Conservation (phyloP, 2,329 filamentous ascomycete genomes). For the Neonectria ditissima region DNA sequence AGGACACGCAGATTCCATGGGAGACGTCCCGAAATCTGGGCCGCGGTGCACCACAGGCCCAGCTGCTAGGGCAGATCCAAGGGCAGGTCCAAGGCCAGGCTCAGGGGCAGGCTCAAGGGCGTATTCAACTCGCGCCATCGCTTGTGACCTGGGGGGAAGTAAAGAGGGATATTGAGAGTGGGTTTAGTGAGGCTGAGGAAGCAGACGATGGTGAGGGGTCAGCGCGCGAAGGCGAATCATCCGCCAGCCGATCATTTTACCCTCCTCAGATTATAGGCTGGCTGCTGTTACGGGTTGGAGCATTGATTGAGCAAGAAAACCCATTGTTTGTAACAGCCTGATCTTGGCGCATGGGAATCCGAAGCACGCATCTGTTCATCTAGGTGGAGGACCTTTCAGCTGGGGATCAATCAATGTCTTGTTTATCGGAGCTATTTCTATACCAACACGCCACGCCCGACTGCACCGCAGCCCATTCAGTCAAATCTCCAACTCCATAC, state of each 20-base stretch:
- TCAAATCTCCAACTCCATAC: constrained; percentile 3
- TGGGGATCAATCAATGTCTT: neutral
- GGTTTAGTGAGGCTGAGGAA: constrained; percentile 17
- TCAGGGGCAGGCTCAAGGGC: neutral
- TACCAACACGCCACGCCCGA: neutral
- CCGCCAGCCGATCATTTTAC: constrained; percentile 18
- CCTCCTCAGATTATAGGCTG: constrained; percentile 33
- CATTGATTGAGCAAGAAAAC: constrained; percentile 26
- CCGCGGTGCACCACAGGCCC: neutral
- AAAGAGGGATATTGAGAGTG: constrained; percentile 33
- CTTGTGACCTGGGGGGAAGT: constrained; percentile 35
- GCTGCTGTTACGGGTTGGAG: constrained; percentile 36
- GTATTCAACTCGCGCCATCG: constrained; percentile 5
- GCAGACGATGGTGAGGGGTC: neutral
- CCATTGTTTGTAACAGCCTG: constrained; percentile 10
- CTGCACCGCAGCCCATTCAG: neutral
- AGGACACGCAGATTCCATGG: constrained; percentile 41
- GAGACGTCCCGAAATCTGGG: constrained; percentile 31
- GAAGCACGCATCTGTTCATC: neutral
- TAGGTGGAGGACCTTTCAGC: neutral
- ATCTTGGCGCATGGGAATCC: neutral
- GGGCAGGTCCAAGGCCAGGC: neutral
- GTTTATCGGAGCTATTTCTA: neutral
- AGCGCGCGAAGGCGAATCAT: neutral
- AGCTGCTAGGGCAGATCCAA: constrained; percentile 21